These are phyloP conservation scores for Alternaria rosae DNA, from an alignment of 2,329 filamentous ascomycete species.

Conservation along the genomic window DNA sequence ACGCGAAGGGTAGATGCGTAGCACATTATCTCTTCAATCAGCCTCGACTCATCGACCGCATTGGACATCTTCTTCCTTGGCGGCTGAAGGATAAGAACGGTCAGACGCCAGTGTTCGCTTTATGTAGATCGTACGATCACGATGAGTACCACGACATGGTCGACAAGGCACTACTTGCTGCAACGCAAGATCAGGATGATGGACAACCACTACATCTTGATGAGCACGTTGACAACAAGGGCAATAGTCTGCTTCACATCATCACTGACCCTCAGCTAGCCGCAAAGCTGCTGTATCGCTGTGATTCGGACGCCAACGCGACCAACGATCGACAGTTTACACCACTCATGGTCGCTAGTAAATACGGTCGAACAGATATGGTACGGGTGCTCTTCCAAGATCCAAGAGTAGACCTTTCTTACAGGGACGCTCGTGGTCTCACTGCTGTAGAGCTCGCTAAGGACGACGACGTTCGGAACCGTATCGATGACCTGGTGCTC, in stretches of 20 bases:
- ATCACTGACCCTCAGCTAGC: slow-evolving; percentile 85
- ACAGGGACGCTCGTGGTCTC: slow-evolving; percentile 84
- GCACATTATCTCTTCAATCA: slow-evolving; percentile 97
- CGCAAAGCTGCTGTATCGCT: slow-evolving; percentile 76
- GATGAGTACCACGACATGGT: slow-evolving; percentile 88
- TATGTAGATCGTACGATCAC: slow-evolving; percentile 96
- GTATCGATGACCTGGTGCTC: slow-evolving; percentile 91
- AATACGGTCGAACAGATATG: slow-evolving; percentile 94
- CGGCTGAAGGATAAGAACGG: slow-evolving; percentile 92
- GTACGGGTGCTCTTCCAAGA: slow-evolving; percentile 88
- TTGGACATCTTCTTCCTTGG: slow-evolving; percentile 86
- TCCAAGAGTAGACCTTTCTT: slow-evolving; percentile 81
- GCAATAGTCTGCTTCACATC: slow-evolving; percentile 95
- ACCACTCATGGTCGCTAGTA: slow-evolving; percentile 96
- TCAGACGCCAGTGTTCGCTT: slow-evolving; percentile 94
- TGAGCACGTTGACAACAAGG: slow-evolving; percentile 89
- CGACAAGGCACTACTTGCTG: slow-evolving; percentile 76
- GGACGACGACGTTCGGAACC: slow-evolving; percentile 95
- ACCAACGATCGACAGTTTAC: slow-evolving; percentile 96
- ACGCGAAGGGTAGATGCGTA: slow-evolving; percentile 84
- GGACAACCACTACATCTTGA: slow-evolving; percentile 84
- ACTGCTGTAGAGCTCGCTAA: slow-evolving; percentile 97
- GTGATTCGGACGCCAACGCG: slow-evolving; percentile 95
- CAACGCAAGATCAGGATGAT: slow-evolving; percentile 77
- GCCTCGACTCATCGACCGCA: slow-evolving; percentile 76